Evolutionary conservation across 179 eudicot species (phyloP).

Genomic region (Corrigiola litoralis): DNA sequence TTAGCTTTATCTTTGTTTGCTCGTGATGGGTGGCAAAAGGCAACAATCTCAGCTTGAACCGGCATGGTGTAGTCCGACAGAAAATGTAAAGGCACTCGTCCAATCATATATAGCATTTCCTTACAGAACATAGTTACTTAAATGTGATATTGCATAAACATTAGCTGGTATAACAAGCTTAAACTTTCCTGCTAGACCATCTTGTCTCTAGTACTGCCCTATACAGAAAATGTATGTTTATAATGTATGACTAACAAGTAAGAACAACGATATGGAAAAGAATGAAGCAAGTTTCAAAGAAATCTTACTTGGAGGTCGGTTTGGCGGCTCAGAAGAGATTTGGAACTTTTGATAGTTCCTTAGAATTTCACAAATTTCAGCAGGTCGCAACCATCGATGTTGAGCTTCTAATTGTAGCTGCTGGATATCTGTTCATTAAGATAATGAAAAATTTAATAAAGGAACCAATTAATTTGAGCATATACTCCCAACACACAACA

Average conservation of each 20-base stretch:
- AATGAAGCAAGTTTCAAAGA: background rate
- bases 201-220: background rate
- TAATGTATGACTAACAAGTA: background rate
- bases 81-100: background rate
- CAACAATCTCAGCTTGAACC: too few species aligned
- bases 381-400: conserved; percentile 77
- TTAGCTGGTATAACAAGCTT: too few species aligned
- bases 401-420: conserved; percentile 56
- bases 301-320: conserved; percentile 50
- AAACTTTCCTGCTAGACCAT: background rate
- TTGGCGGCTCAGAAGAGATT: conserved; percentile 61
- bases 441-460: background rate
- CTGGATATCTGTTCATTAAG: conserved; percentile 33
- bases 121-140: background rate
- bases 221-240: background rate
- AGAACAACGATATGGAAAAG: background rate
- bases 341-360: conserved; percentile 51
- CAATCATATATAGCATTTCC: background rate
- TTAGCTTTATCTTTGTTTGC: too few species aligned
- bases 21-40: too few species aligned
- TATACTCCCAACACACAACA: too few species aligned
- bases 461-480: background rate
- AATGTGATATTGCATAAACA: background rate
- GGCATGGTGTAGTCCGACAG: too few species aligned
- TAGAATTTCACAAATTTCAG: conserved; percentile 76